These are phyloP conservation scores for Penicillium brevicompactum DNA, from an alignment of 2,329 filamentous ascomycete genomes.

Conservation along the genomic window DNA sequence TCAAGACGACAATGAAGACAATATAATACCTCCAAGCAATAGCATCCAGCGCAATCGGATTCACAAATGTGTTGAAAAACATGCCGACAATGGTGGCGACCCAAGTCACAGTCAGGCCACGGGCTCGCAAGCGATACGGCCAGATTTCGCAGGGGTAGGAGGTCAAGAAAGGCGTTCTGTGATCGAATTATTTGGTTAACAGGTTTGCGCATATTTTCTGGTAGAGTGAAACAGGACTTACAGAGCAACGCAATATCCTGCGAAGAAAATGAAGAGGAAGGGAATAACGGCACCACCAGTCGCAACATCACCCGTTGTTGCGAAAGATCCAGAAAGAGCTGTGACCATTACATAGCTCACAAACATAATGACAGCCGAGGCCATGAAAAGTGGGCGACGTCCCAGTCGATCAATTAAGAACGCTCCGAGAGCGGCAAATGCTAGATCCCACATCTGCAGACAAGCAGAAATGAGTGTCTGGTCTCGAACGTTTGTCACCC, in stretches of 20 bases:
- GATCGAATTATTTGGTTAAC: neutral
- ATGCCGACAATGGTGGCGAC: conserved; percentile 14
- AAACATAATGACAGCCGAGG: conserved; percentile 22
- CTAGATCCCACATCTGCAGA: conserved; percentile 28
- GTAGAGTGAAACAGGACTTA: conserved; percentile 6
- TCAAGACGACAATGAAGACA: conserved; percentile 19
- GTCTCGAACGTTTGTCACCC: conserved; percentile 18
- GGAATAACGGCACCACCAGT: conserved; percentile 29
- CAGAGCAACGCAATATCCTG: conserved; percentile 26
- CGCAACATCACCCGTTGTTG: conserved; percentile 2
- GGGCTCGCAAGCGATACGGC: conserved; percentile 23
- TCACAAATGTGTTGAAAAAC: conserved; percentile 26
- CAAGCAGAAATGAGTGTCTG: conserved; percentile 19
- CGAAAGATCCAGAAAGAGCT: conserved; percentile 25
- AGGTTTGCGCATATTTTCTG: neutral
- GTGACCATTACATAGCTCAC: conserved; percentile 16
- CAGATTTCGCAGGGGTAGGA: conserved; percentile 28
- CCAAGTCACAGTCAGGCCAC: conserved; percentile 24
- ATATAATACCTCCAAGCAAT: conserved; percentile 28
- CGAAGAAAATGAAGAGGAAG: conserved; percentile 32
- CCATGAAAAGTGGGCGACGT: conserved; percentile 23
- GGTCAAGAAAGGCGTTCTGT: conserved; percentile 22
- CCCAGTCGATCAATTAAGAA: conserved; percentile 21
- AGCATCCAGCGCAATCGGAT: conserved; percentile 23
- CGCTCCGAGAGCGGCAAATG: conserved; percentile 21